Base-by-base conservation (phyloP, 371 early-diverging fungal species). In the Rhizopus arrhizus region DNA sequence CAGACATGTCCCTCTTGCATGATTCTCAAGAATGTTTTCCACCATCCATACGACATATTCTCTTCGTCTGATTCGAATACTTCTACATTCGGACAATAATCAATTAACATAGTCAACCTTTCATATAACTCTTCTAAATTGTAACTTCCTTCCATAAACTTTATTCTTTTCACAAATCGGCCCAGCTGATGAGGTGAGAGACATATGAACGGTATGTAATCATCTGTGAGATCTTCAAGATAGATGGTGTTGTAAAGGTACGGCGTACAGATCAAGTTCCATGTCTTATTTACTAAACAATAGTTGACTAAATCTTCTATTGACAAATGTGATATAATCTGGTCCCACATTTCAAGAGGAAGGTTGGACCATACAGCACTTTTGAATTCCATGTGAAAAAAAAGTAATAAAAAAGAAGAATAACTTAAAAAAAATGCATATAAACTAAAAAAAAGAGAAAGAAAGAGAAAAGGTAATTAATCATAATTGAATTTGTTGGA, bases 71-170 rank as follows among this genome's bases (percentile, higher is more conserved):
- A 48, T 10, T 22, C 29, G 9, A 48, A 48, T 5, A 28, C 31
- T 29, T 48, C 48, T 29, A 48, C 48, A 48, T 48, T 48, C 12
- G 16, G 48, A 48, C 48, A 48, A 9, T 48, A 10, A 10, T 9
- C 7, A 10, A 48, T 29, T 6, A 48, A 28, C 3, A 48, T 8
- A 8, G 29, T 22, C 9, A 48, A 29, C 4, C 28, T 22, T 5
- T 48, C 28, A 8, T 28, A 9, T 15, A 12, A 28, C 28, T 9
- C 15, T 28, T 48, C 48, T 10, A 48, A 7, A 28, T 29, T 9
- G 8, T 10, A 29, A 12, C 29, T 2, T 2, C 29, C 48, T 28
- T 48, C 22, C 29, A 29, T 28, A 5, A 48, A 15, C 29, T 8
- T 28, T 8, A 48, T 48, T 7, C 8, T 48, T 29, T 48, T 48